phyloP scores from a whole-genome alignment of 129 eudicot genomes.

The Deinandra increscens region DNA sequence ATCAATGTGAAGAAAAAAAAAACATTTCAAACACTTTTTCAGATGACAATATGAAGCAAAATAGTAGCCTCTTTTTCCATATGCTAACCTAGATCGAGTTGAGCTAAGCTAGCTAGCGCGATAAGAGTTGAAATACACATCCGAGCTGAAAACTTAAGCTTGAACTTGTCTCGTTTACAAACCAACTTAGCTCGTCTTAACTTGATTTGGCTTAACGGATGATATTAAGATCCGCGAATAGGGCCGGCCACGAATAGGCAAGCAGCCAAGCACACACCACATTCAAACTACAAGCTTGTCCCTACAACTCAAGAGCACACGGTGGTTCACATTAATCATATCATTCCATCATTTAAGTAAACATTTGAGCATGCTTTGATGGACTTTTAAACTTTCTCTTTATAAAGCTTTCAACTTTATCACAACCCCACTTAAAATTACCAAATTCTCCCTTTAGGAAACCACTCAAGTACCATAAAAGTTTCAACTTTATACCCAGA shows the following conservation, averaged over 20 bases:
- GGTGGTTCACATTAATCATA: slow-evolving; percentile 23
- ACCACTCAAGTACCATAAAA: slow-evolving; percentile 6
- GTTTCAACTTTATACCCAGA: slow-evolving; percentile 14
- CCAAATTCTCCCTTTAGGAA: slow-evolving; percentile 18
- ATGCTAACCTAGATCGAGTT: too few relatives aligned
- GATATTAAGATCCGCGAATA: too few relatives aligned
- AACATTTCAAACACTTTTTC: background rate
- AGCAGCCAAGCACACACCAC: slow-evolving; percentile 14
- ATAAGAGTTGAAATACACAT: too few relatives aligned
- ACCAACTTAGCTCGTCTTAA: too few relatives aligned
- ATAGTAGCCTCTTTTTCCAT: too few relatives aligned
- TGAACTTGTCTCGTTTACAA: too few relatives aligned
- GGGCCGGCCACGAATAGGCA: too few relatives aligned
- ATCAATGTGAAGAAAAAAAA: background rate
- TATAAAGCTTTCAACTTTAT: slow-evolving; percentile 27
- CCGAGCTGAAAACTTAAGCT: too few relatives aligned
- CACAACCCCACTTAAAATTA: slow-evolving; percentile 20
- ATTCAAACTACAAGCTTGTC: background rate
- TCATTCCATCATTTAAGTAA: slow-evolving; percentile 22
- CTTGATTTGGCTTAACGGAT: too few relatives aligned
- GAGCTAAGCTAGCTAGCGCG: too few relatives aligned
- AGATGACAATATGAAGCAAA: too few relatives aligned
- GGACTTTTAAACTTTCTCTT: slow-evolving; percentile 23
- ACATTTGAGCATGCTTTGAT: slow-evolving; percentile 33
- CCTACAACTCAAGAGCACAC: slow-evolving; percentile 19